Percentiles rank a stretch among this genome's conserved stretches.
Evolutionary conservation across 2,329 filamentous ascomycete genomes (phyloP).

Genomic region (Ophiostoma novo-ulmi): DNA sequence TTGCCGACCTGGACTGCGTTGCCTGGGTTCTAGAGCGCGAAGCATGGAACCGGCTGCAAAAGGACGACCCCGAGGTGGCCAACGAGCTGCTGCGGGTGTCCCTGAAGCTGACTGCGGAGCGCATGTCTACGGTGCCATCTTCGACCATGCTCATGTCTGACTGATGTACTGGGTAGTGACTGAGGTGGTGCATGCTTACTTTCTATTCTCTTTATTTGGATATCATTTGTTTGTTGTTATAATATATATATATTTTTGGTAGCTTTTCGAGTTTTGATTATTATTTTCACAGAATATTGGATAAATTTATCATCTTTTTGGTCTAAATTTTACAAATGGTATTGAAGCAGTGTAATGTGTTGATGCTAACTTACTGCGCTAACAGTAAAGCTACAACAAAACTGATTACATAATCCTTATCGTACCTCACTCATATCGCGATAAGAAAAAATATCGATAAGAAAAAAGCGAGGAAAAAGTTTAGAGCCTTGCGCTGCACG

Average conservation of each 20-base stretch:
- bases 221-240: neutral
- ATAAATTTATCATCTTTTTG: no score
- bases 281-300: neutral
- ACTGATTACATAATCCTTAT: conserved; percentile 6
- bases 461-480: conserved; percentile 19
- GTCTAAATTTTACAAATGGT: no score
- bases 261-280: neutral
- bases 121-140: conserved; percentile 53
- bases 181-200: no score
- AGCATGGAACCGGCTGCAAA: conserved; percentile 68
- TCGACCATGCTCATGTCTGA: conserved; percentile 29
- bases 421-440: conserved; percentile 19
- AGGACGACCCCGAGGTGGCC: conserved; percentile 68
- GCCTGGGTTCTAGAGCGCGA: conserved; percentile 73
- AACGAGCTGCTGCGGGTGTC: conserved; percentile 78
- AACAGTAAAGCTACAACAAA: neutral
- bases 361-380: neutral
- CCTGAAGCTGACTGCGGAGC: conserved; percentile 89
- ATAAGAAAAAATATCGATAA: conserved; percentile 21
- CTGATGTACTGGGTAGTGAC: neutral
- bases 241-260: neutral
- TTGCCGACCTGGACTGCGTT: conserved; percentile 74
- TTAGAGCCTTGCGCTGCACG: neutral
- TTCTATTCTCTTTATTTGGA: neutral
- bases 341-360: neutral